Evolutionary conservation across 2,329 filamentous ascomycete genomes (phyloP), one percentile per base, ranked within the genome.

Genomic region (Dendrostoma leiphaemia): DNA sequence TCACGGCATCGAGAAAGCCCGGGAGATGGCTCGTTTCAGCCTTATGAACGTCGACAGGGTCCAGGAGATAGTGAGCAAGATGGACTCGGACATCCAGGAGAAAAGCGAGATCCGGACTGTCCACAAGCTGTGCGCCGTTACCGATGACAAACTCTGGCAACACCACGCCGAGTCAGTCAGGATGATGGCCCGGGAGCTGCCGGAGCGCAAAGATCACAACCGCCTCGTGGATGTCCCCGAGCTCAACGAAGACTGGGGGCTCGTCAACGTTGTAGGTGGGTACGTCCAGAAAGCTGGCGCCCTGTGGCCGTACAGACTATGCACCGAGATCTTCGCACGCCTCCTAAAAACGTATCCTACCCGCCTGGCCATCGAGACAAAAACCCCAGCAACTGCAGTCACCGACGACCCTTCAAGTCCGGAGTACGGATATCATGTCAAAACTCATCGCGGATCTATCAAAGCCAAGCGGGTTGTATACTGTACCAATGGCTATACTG

Each of bases 401-500:
- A 63, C 60, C 4, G 48, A 59, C 0, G 55, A 57, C 23, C 15
- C 57, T 0, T 61, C 65, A 28, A 17, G 29, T 10, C 48, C 50
- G 7, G 60, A 63, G 9, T 28, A 46, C 43, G 63, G 64, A 9
- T 82, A 78, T 70, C 72, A 65, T 2, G 67, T 84, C 1, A 63
- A 72, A 9, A 88, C 84, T 3, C 64, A 72, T 0, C 76, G 84
- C 19, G 86, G 85, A 10, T 64, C 57, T 0, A 76, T 86, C 49
- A 65, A 61, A 9, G 74, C 86, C 1, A 73, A 71, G 24, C 77
- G 76, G 31, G 72, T 89, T 13, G 70, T 89, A 17, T 74, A 87
- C 40, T 85, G 86, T 15, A 88, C 83, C 1, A 90, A 90, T 60
- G 86, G 74, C 12, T 89, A 88, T 65, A 87, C 84, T 0, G 79